Evolutionary conservation across 2,329 filamentous ascomycete species (phyloP).

Genomic region (Neonectria sp.): DNA sequence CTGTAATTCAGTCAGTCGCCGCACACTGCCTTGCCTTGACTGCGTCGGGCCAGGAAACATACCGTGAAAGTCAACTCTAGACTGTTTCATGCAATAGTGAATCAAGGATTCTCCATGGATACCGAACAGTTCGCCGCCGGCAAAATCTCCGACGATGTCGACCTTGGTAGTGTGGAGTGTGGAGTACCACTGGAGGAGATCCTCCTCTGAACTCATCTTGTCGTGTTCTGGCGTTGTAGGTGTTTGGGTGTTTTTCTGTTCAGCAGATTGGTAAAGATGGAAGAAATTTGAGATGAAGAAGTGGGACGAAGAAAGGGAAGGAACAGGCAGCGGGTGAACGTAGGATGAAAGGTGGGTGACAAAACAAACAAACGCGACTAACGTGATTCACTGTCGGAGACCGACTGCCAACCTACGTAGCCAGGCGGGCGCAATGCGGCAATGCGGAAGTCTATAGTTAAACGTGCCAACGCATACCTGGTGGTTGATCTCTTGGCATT

Average conservation of each 20-base stretch:
- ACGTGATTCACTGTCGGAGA: slow-evolving; percentile 17
- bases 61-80: slow-evolving; percentile 74
- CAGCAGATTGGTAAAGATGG: background rate
- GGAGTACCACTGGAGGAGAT: slow-evolving; percentile 30
- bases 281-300: background rate
- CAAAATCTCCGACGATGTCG: slow-evolving; percentile 83
- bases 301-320: background rate
- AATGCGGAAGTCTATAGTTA: background rate
- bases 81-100: slow-evolving; percentile 73
- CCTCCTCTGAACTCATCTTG: background rate
- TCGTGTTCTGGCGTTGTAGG: background rate
- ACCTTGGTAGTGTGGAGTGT: slow-evolving; percentile 52
- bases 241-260: background rate
- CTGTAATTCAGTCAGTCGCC: slow-evolving; percentile 46
- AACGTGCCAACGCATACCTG: background rate
- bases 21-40: too few relatives aligned
- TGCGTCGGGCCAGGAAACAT: slow-evolving; percentile 28
- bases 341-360: background rate
- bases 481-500: background rate
- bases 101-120: slow-evolving; percentile 83
- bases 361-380: background rate
- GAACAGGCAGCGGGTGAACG: background rate
- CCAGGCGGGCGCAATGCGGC: background rate
- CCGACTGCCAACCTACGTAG: background rate
- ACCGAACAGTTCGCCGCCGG: slow-evolving; percentile 79